A percentile compares a stretch with the other conserved stretches of the same genome.
Evolutionary conservation across 805 yeast genomes (phyloP).

Genomic region (Kodamaea leandrae): DNA sequence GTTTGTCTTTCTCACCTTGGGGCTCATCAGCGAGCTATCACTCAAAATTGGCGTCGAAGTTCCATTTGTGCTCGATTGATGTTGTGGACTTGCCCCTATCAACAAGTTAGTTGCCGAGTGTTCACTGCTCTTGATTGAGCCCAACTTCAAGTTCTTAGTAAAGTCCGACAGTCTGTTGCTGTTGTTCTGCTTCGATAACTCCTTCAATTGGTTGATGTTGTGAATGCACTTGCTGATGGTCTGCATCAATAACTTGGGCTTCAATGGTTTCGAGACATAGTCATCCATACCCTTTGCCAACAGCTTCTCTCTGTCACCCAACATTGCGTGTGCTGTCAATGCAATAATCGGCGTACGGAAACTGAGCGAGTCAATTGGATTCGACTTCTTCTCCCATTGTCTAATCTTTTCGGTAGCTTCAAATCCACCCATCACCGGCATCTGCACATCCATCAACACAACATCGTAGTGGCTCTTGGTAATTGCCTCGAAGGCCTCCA

Average conservation of each 20-base stretch:
- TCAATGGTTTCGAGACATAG: constrained; percentile 82
- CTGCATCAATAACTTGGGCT: constrained; percentile 77
- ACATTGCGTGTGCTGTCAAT: constrained; percentile 90
- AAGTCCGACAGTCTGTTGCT: constrained; percentile 44
- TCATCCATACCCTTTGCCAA: constrained; percentile 91
- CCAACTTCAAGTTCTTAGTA: constrained; percentile 43
- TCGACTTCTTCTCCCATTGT: constrained; percentile 81
- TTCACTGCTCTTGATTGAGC: constrained; percentile 26
- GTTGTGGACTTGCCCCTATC: constrained; percentile 18
- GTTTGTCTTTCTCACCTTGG: constrained; percentile 24
- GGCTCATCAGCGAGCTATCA: constrained; percentile 16
- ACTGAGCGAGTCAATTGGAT: constrained; percentile 65
- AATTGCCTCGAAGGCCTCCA: constrained; percentile 76
- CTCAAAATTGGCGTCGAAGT: constrained; percentile 7
- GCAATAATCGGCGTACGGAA: constrained; percentile 87
- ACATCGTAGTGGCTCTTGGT: constrained; percentile 69
- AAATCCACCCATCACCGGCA: constrained; percentile 95
- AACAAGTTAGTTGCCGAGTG: constrained; percentile 14
- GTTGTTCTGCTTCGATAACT: constrained; percentile 48
- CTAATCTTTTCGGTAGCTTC: constrained; percentile 86
- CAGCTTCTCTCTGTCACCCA: constrained; percentile 86
- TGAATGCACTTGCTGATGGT: constrained; percentile 83
- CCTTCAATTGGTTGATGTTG: constrained; percentile 60
- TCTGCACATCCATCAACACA: constrained; percentile 88
- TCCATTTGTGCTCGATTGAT: constrained; percentile 4